Conservation (phyloP, 2,329 filamentous ascomycete species). For the Fusarium multiceps region DNA sequence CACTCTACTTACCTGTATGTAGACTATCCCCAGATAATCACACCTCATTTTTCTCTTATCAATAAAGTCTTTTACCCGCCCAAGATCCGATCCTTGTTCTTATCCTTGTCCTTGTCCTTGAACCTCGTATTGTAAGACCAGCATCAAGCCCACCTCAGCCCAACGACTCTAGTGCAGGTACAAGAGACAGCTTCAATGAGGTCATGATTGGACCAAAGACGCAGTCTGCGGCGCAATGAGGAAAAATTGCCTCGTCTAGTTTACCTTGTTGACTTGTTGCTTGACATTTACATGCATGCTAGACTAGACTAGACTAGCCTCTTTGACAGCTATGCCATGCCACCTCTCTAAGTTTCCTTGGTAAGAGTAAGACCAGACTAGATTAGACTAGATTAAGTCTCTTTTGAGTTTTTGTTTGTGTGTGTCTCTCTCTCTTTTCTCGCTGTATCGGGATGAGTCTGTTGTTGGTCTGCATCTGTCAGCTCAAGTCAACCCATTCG, state of each 20-base stretch:
- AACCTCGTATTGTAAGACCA: slow-evolving; percentile 26
- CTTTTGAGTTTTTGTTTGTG: not conserved
- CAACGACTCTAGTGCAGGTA: slow-evolving; percentile 32
- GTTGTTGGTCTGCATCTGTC: not conserved
- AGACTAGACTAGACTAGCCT: not conserved
- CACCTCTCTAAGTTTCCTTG: not conserved
- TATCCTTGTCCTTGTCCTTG: not conserved
- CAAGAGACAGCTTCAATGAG: slow-evolving; percentile 20
- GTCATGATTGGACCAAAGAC: slow-evolving; percentile 27
- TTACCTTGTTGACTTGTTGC: not conserved
- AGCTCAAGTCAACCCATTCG: not conserved
- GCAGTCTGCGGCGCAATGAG: slow-evolving; percentile 13
- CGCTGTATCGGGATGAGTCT: not conserved
- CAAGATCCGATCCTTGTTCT: slow-evolving; percentile 14
- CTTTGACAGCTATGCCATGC: not conserved
- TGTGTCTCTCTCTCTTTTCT: not conserved
- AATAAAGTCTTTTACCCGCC: slow-evolving; percentile 11
- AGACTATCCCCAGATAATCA: slow-evolving; percentile 1
- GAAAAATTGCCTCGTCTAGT: slow-evolving; percentile 30
- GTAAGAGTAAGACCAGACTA: not conserved
- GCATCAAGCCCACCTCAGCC: slow-evolving; percentile 16
- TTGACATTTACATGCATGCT: not conserved
- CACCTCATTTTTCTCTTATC: slow-evolving; percentile 13
- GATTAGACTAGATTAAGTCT: slow-evolving; percentile 2
- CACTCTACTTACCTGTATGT: not conserved